Evolutionary conservation across 495 filamentous ascomycete species (phyloP), one percentile per base, ranked within the genome.

Genomic region (Talaromyces nanjingensis): DNA sequence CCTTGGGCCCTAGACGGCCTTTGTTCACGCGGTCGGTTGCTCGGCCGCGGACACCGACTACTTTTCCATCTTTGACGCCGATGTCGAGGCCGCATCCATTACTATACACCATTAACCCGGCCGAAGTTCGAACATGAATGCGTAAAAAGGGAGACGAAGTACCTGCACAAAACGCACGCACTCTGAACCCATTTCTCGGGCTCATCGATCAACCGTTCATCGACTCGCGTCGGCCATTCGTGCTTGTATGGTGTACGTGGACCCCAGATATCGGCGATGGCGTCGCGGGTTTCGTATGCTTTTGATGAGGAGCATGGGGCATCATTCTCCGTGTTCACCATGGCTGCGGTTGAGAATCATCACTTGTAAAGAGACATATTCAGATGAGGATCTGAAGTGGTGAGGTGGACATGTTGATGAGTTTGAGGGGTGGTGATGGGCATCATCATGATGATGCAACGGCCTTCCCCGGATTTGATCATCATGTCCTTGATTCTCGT

Each of bases 131-230:
- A 11, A 20, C 12, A 18, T 12, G 8, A 6, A 9, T 9, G 20
- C 0, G 18, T 3, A 24, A 1, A 12, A 12, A 27, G 52, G 24
- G 16, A 5, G 52, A 5, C 22, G 22, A 24, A 22, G 8, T 55
- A 63, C 62, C 62, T 63, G 49, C 62, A 63, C 47, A 63, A 27
- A 9, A 55, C 62, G 54, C 62, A 63, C 2, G 62, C 62, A 20
- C 62, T 63, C 52, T 63, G 62, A 11, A 63, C 62, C 62, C 62
- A 63, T 42, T 63, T 63, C 14, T 63, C 62, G 24, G 62, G 62
- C 4, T 29, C 29, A 8, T 63, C 62, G 3, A 62, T 24, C 16
- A 39, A 4, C 0, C 16, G 39, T 14, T 39, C 12, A 14, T 62
- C 60, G 27, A 33, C 20, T 53, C 60, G 6, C 4, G 39, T 53